Conservation (phyloP, 192 early-diverging fungal species). For the Pilobolus umbonatus region DNA sequence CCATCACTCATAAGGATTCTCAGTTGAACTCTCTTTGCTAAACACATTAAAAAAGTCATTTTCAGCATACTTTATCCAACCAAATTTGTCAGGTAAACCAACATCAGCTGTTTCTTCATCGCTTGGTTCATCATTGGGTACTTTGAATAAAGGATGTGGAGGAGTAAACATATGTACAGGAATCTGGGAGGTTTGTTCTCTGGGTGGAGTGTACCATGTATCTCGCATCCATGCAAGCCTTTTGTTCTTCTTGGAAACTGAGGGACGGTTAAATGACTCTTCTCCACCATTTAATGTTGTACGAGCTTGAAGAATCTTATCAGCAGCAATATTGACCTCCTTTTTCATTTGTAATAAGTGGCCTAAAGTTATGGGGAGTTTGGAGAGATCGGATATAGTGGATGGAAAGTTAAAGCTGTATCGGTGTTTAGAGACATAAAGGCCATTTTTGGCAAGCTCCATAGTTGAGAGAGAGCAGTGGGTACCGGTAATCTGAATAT, state of each 20-base stretch:
- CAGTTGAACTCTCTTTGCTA: slow-evolving; percentile 12
- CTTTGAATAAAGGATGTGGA: slow-evolving; percentile 10
- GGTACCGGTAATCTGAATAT: slow-evolving; percentile 20
- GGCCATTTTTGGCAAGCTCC: slow-evolving; percentile 19
- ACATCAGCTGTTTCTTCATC: slow-evolving; percentile 11
- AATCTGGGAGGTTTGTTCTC: slow-evolving; percentile 14
- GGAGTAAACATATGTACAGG: slow-evolving; percentile 14
- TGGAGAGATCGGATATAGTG: slow-evolving; percentile 21
- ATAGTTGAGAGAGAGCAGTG: slow-evolving; percentile 20
- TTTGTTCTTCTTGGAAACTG: slow-evolving; percentile 19
- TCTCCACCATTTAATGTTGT: slow-evolving; percentile 19
- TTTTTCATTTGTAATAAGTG: slow-evolving; percentile 23
- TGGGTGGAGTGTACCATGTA: slow-evolving; percentile 13
- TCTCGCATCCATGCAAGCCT: slow-evolving; percentile 14
- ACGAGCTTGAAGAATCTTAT: slow-evolving; percentile 18
- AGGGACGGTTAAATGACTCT: slow-evolving; percentile 19
- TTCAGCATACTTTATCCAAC: slow-evolving; percentile 12
- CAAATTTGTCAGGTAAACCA: slow-evolving; percentile 14
- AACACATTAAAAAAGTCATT: slow-evolving; percentile 17
- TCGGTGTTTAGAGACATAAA: slow-evolving; percentile 19
- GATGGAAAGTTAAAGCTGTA: slow-evolving; percentile 20
- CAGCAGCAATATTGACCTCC: slow-evolving; percentile 18
- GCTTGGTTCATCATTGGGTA: slow-evolving; percentile 9
- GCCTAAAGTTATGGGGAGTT: slow-evolving; percentile 16
- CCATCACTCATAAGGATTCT: slow-evolving; percentile 15